Evolutionary conservation across 805 yeast genomes (phyloP), one percentile per base, ranked within the genome.

Genomic region (Millerozyma acaciae): DNA sequence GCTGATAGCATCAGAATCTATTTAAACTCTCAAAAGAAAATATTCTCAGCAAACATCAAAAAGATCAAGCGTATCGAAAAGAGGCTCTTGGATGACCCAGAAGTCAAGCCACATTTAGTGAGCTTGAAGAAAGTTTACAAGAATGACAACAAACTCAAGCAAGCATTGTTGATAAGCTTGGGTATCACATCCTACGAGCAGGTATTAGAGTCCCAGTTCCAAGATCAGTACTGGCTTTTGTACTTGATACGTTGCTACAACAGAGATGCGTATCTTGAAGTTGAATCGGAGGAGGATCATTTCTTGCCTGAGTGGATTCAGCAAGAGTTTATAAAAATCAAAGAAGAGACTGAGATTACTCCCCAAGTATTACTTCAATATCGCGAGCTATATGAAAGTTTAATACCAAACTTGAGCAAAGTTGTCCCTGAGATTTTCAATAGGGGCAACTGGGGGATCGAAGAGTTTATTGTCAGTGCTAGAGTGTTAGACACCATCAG

Each of bases 171-270:
- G 8, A 53, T 77, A 16, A 60, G 75, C 1, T 70, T 79, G 49
- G 89, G 87, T 6, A 67, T 76, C 8, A 54, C 71, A 3, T 63
- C 67, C 14, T 77, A 70, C 44, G 79, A 75, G 4, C 77, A 74
- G 28, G 45, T 83, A 10, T 47, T 69, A 2, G 63, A 55, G 3
- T 62, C 73, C 26, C 63, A 68, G 26, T 65, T 76, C 28, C 57
- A 76, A 37, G 80, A 78, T 35, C 82, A 79, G 43, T 71, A 73
- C 2, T 60, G 84, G 53, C 52, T 80, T 14, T 53, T 84, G 24
- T 84, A 81, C 76, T 60, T 83, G 16, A 73, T 83, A 21, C 65
- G 87, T 44, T 70, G 75, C 37, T 60, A 65, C 36, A 81, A 79
- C 49, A 62, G 60, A 28, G 44, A 50, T 4, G 54, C 50, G 10